A percentile compares a stretch with the other conserved stretches of the same genome.
Evolutionary conservation across 371 early-diverging fungal genomes (phyloP).

Genomic region (Zychaea mexicana): DNA sequence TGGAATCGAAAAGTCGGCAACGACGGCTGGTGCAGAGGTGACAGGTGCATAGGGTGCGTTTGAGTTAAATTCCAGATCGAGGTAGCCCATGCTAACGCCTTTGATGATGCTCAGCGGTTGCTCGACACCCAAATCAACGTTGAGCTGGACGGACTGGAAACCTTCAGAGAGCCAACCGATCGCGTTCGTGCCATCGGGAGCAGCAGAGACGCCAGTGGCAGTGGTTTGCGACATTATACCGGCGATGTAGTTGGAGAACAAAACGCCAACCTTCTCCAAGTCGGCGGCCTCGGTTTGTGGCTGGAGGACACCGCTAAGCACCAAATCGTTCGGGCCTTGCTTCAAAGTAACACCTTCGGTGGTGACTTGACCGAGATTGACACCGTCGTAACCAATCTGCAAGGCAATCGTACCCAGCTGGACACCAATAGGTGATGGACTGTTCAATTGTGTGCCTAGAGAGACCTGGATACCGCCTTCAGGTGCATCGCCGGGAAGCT

Average conservation of each 20-base stretch:
- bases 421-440: conserved; percentile 60
- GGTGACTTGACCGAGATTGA: conserved; percentile 47
- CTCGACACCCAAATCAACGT: conserved; percentile 40
- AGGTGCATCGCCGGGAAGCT: conserved; percentile 54
- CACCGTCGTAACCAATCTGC: conserved; percentile 43
- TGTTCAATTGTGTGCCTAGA: conserved; percentile 51
- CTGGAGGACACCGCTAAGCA: conserved; percentile 48
- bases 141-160: conserved; percentile 49
- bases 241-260: conserved; percentile 55
- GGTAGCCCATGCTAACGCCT: conserved; percentile 51
- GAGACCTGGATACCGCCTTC: conserved; percentile 54
- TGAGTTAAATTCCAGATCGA: conserved; percentile 46
- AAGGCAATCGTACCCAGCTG: conserved; percentile 54
- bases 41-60: conserved; percentile 47
- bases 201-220: conserved; percentile 55
- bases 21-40: conserved; percentile 44
- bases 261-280: conserved; percentile 37
- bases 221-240: conserved; percentile 44
- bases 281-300: conserved; percentile 44
- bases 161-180: conserved; percentile 55
- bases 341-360: conserved; percentile 41
- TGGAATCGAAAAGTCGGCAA: conserved; percentile 51
- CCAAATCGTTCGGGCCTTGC: conserved; percentile 46
- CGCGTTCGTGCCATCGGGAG: conserved; percentile 49
- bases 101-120: conserved; percentile 52